Evolutionary conservation across 2,329 filamentous ascomycete genomes (phyloP).

Genomic region (Phyllosticta citriasiana): DNA sequence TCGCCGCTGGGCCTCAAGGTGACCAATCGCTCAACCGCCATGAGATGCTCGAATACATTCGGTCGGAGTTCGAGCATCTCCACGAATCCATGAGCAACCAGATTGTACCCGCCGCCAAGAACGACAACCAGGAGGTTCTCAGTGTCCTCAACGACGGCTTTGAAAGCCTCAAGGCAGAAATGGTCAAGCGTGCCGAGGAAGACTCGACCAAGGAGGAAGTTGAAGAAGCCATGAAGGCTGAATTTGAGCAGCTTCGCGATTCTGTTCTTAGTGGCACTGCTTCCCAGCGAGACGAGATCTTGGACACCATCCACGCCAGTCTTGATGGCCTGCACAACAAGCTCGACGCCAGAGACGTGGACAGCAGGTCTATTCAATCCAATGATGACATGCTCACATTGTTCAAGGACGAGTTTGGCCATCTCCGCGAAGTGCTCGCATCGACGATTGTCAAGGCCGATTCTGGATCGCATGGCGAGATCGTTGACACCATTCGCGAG

Average conservation of each 20-base stretch:
- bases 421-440: slow-evolving; percentile 48
- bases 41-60: slow-evolving; percentile 42
- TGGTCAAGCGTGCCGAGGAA: slow-evolving; percentile 26
- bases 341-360: slow-evolving; percentile 25
- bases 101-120: slow-evolving; percentile 19
- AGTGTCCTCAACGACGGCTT: slow-evolving; percentile 30
- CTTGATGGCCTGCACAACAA: slow-evolving; percentile 39
- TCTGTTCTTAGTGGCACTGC: slow-evolving; percentile 56
- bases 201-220: slow-evolving; percentile 35
- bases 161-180: slow-evolving; percentile 31
- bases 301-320: slow-evolving; percentile 48
- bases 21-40: slow-evolving; percentile 31
- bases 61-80: slow-evolving; percentile 50
- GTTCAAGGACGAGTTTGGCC: slow-evolving; percentile 52
- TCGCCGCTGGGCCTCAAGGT: slow-evolving; percentile 32
- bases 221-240: slow-evolving; percentile 64
- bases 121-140: slow-evolving; percentile 30
- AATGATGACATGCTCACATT: slow-evolving; percentile 37
- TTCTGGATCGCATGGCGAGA: slow-evolving; percentile 49
- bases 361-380: slow-evolving; percentile 15
- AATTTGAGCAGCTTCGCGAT: slow-evolving; percentile 73
- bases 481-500: slow-evolving; percentile 56
- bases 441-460: slow-evolving; percentile 39
- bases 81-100: slow-evolving; percentile 48
- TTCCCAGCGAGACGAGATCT: slow-evolving; percentile 49